phyloP scores from a whole-genome alignment of 2,329 filamentous ascomycete species.

The Sphaerulina populicola region DNA sequence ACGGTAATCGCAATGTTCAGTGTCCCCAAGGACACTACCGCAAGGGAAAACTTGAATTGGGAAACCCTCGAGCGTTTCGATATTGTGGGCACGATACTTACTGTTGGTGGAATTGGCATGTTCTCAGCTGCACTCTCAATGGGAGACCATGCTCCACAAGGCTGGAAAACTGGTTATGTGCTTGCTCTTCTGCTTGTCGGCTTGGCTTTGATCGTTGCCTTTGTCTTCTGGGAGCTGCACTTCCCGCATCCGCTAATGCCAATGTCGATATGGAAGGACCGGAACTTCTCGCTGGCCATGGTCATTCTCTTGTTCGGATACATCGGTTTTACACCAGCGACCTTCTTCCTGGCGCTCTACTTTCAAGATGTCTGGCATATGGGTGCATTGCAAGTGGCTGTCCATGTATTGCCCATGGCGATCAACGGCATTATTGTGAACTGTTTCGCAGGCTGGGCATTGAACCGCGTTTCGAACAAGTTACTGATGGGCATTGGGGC shows the following conservation, averaged over 20 bases:
- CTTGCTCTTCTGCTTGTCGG: constrained; percentile 56
- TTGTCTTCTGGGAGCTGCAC: constrained; percentile 56
- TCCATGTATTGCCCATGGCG: constrained; percentile 58
- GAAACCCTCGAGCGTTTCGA: constrained; percentile 53
- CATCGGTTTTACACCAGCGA: constrained; percentile 46
- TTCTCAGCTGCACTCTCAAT: constrained; percentile 54
- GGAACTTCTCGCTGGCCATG: constrained; percentile 57
- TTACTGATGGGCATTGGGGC: constrained; percentile 50
- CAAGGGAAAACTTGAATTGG: constrained; percentile 39
- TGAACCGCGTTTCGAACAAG: constrained; percentile 58
- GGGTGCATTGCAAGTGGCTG: constrained; percentile 51
- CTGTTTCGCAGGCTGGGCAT: constrained; percentile 51
- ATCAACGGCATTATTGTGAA: constrained; percentile 57
- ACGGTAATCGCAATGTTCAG: constrained; percentile 52
- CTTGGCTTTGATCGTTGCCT: constrained; percentile 47
- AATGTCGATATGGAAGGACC: constrained; percentile 53
- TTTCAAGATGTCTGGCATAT: constrained; percentile 51
- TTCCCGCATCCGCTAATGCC: constrained; percentile 41
- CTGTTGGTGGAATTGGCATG: constrained; percentile 57
- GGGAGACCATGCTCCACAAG: constrained; percentile 49
- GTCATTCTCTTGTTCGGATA: constrained; percentile 51
- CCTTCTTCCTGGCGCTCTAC: constrained; percentile 51
- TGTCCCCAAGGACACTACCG: constrained; percentile 49
- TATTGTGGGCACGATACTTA: constrained; percentile 51
- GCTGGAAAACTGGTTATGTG: constrained; percentile 56